Base-by-base conservation (phyloP, 805 yeast species). In the Clavispora vitiphila region DNA sequence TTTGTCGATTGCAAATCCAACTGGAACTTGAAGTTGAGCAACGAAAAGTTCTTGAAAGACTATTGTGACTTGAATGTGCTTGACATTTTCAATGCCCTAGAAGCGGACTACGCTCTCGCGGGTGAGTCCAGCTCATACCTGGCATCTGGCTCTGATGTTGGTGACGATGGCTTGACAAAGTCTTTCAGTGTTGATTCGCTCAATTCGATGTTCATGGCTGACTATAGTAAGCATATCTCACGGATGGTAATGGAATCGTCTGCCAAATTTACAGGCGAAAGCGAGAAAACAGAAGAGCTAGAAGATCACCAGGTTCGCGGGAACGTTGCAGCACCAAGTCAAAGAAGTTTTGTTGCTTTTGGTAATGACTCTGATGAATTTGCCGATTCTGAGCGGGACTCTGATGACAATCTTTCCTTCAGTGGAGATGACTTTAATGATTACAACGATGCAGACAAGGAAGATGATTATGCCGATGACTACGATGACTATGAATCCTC, bases 1-100 rank as follows among this genome's bases (percentile, higher is more conserved):
- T 70, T 86, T 48, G 57, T 82, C 32, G 80, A 74, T 27, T 81
- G 83, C 57, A 82, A 80, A 39, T 84, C 91, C 1, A 79, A 77
- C 50, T 61, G 76, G 48, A 66, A 71, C 29, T 58, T 74, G 42
- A 76, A 65, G 53, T 71, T 85, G 20, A 62, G 70, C 36, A 76
- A 76, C 50, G 83, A 82, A 11, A 48, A 64, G 46, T 51, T 53
- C 36, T 56, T 69, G 44, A 65, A 57, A 39, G 74, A 70, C 43
- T 70, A 70, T 51, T 64, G 71, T 53, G 76, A 70, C 51, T 57
- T 66, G 51, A 70, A 70, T 49, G 74, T 70, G 3, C 51, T 70
- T 47, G 74, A 70, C 53, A 49, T 70, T 27, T 69, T 70, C 54
- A 54, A 56, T 40, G 46, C 50, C 29, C 56, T 62, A 40, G 57